Evolutionary conservation across 2,329 filamentous ascomycete genomes (phyloP).

Genomic region (Aureobasidium namibiae): DNA sequence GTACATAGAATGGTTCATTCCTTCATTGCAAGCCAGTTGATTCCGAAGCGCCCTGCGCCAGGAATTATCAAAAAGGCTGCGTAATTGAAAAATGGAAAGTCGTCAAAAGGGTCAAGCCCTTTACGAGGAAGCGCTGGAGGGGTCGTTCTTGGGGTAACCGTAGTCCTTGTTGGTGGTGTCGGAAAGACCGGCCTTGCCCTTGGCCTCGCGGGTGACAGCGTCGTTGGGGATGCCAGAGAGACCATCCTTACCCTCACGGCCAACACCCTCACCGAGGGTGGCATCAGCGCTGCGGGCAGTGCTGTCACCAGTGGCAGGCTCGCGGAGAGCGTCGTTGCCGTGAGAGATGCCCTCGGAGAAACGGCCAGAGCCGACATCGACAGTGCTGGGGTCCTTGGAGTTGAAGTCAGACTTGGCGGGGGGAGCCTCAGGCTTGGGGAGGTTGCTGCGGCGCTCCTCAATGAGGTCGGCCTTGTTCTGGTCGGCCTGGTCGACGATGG

Average conservation of each 20-base stretch:
- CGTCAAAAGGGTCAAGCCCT: not conserved
- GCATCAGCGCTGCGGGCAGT: slow-evolving; percentile 49
- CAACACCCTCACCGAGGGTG: slow-evolving; percentile 43
- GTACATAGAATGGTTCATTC: not conserved
- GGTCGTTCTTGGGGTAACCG: slow-evolving; percentile 36
- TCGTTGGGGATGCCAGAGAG: slow-evolving; percentile 52
- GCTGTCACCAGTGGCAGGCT: slow-evolving; percentile 45
- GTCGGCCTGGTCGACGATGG: slow-evolving; percentile 22
- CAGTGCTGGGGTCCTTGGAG: slow-evolving; percentile 58
- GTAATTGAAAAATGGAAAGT: not conserved
- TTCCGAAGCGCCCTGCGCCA: slow-evolving; percentile 4
- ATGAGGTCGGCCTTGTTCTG: slow-evolving; percentile 56
- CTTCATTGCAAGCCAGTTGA: slow-evolving; percentile 4
- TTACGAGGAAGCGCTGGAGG: slow-evolving; percentile 19
- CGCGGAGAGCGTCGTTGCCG: slow-evolving; percentile 40
- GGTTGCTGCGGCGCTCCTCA: slow-evolving; percentile 59
- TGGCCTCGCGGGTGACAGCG: slow-evolving; percentile 43
- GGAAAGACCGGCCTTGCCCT: slow-evolving; percentile 32
- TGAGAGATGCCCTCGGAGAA: slow-evolving; percentile 30
- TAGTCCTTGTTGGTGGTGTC: slow-evolving; percentile 36
- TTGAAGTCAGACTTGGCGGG: slow-evolving; percentile 72
- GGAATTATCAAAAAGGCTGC: not conserved
- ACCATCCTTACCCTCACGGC: slow-evolving; percentile 53
- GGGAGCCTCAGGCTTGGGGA: slow-evolving; percentile 72
- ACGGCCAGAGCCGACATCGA: slow-evolving; percentile 61